Evolutionary conservation across 2,329 filamentous ascomycete genomes (phyloP).

Genomic region (Chaetomiaceae sp.): DNA sequence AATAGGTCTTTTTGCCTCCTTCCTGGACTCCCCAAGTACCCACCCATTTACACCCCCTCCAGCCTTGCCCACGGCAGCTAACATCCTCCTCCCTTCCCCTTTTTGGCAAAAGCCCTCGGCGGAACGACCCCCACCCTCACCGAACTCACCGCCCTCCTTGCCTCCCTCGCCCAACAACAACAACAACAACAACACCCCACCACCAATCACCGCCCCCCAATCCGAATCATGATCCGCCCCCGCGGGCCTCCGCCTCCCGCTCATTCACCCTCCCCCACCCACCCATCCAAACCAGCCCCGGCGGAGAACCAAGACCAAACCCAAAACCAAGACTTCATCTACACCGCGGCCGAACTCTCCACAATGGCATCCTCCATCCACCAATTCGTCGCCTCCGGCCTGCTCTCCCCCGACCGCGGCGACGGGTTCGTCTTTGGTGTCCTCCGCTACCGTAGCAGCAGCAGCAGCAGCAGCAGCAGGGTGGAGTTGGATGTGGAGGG

Average conservation of each 20-base stretch:
- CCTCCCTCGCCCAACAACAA: neutral
- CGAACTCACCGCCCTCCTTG: slow-evolving; percentile 35
- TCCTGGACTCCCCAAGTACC: no score
- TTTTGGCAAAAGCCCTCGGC: slow-evolving; percentile 32
- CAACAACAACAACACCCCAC: no score
- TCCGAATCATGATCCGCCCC: slow-evolving; percentile 55
- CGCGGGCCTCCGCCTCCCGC: slow-evolving; percentile 34
- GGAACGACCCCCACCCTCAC: slow-evolving; percentile 47
- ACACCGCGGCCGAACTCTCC: slow-evolving; percentile 40
- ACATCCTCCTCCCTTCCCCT: neutral
- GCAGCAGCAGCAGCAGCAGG: neutral
- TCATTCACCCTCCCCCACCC: neutral
- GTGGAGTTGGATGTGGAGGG: slow-evolving; percentile 38
- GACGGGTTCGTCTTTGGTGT: slow-evolving; percentile 57
- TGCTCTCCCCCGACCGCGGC: slow-evolving; percentile 38
- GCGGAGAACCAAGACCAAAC: neutral
- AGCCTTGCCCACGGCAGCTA: no score
- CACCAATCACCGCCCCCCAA: slow-evolving; percentile 33
- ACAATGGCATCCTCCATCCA: slow-evolving; percentile 41
- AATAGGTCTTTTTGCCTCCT: no score
- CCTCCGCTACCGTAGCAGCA: slow-evolving; percentile 25
- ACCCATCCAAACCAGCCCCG: neutral
- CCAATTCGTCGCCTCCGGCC: slow-evolving; percentile 35
- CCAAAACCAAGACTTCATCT: slow-evolving; percentile 43
- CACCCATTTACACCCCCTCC: no score